Evolutionary conservation across 148 eudicot species (phyloP), one percentile per base, ranked within the genome.

Genomic region (Nepenthes gracilis): DNA sequence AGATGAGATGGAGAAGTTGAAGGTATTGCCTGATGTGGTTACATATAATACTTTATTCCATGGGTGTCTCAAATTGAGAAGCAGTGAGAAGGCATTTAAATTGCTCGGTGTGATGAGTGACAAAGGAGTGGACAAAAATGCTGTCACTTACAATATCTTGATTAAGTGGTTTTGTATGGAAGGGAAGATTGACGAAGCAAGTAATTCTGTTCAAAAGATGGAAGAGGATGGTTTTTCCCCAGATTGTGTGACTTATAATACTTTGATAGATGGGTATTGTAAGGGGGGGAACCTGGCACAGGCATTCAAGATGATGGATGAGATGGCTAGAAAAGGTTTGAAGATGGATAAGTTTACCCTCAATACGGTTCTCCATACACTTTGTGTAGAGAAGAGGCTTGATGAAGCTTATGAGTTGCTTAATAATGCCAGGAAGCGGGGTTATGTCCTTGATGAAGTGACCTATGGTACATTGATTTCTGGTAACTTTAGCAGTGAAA

Each of bases 381-480:
- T 91, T 33, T 91, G 92, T 63, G 70, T 56, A 36, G 90, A 85
- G 52, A 78, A 59, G 71, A 83, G 73, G 72, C 71, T 81, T 57
- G 68, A 72, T 6, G 81, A 85, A 59, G 96, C 93, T 2, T 68
- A 80, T 33, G 65, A 78, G n/a, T 70, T 87, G 62, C 82, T 87
- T 35, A 37, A 47, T 5, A 63, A 57, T 55, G 76, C 82, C 11
- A 61, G 43, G 59, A 80, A 63, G 68, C 74, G 80, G 48, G 93
- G 97, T n/a, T 87, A 91, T 76, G 47, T 78, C 36, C 60, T 85
- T 33, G 85, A 90, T 57, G 78, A 78, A 63, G 97, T 90, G 53
- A 87, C 87, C 71, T 90, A 85, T 74, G 89, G 93, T 38, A 87
- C 90, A 38, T 66, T 91, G 57, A 83, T 91, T 51, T 61, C 69